Conservation (phyloP, 2,329 filamentous ascomycete species). For the Metarhizium album region DNA sequence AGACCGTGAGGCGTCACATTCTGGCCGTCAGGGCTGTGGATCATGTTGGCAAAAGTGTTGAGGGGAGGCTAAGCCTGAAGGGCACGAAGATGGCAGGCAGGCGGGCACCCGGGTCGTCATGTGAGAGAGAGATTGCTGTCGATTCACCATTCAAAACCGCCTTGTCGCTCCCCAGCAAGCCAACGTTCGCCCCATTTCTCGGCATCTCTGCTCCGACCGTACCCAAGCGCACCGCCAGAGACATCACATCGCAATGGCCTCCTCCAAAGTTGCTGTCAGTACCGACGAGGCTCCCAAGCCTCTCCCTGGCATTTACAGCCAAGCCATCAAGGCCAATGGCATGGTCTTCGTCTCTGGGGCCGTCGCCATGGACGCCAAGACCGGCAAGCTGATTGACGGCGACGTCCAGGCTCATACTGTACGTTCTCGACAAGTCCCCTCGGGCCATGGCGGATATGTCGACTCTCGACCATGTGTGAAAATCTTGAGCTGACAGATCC, state of each 20-base stretch:
- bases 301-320: constrained; percentile 29
- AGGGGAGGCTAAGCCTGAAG: too few relatives aligned
- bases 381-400: constrained; percentile 49
- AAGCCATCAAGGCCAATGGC: constrained; percentile 56
- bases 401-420: constrained; percentile 55
- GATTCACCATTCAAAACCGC: background rate
- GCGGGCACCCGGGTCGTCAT: background rate
- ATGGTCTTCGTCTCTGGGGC: constrained; percentile 63
- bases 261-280: constrained; percentile 24
- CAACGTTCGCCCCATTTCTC: background rate
- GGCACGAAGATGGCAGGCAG: too few relatives aligned
- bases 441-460: too few relatives aligned
- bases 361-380: constrained; percentile 51
- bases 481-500: background rate
- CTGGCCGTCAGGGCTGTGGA: too few relatives aligned
- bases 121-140: background rate
- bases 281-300: constrained; percentile 31
- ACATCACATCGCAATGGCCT: constrained; percentile 15
- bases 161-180: background rate
- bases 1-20: too few relatives aligned
- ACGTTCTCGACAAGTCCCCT: constrained; percentile 7
- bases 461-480: too few relatives aligned
- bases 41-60: too few relatives aligned
- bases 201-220: background rate
- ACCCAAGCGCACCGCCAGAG: background rate